phyloP scores from a whole-genome alignment of 2,329 filamentous ascomycete genomes.

The Hyphodiscus sp. region DNA sequence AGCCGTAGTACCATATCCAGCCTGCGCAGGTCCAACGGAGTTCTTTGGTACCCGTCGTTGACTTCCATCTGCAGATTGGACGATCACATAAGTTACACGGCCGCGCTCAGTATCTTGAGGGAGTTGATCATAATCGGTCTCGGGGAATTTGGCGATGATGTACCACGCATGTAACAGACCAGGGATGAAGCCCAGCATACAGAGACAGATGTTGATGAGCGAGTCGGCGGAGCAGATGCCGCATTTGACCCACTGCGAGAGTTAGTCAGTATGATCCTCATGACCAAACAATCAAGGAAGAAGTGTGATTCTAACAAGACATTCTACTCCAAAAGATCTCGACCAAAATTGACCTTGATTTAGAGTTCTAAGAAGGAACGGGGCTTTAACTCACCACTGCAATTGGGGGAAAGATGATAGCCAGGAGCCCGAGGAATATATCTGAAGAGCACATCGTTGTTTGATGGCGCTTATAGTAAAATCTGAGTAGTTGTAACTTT shows the following conservation, averaged over 20 bases:
- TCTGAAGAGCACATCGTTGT: conserved; percentile 51
- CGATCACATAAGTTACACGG: conserved; percentile 73
- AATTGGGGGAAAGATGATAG: conserved; percentile 59
- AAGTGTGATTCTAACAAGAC: no score
- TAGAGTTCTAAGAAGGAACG: background rate
- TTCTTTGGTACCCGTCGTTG: conserved; percentile 23
- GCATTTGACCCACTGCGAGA: conserved; percentile 86
- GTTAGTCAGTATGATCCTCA: conserved; percentile 18
- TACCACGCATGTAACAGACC: conserved; percentile 92
- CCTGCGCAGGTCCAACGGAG: conserved; percentile 21
- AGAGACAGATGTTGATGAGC: conserved; percentile 91
- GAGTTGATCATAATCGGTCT: conserved; percentile 63
- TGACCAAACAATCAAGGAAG: no score
- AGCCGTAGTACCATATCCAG: conserved; percentile 29
- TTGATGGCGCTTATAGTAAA: no score
- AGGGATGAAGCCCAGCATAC: conserved; percentile 70
- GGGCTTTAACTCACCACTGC: conserved; percentile 43
- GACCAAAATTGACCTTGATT: background rate
- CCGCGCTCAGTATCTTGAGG: conserved; percentile 48
- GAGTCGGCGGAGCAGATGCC: conserved; percentile 90
- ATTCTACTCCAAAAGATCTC: background rate
- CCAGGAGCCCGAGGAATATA: conserved; percentile 58
- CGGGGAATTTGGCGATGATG: conserved; percentile 81
- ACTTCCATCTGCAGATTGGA: conserved; percentile 42
- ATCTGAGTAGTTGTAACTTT: no score